Base-by-base conservation (phyloP, 2,329 filamentous ascomycete genomes). In the Apiospora phragmitis region DNA sequence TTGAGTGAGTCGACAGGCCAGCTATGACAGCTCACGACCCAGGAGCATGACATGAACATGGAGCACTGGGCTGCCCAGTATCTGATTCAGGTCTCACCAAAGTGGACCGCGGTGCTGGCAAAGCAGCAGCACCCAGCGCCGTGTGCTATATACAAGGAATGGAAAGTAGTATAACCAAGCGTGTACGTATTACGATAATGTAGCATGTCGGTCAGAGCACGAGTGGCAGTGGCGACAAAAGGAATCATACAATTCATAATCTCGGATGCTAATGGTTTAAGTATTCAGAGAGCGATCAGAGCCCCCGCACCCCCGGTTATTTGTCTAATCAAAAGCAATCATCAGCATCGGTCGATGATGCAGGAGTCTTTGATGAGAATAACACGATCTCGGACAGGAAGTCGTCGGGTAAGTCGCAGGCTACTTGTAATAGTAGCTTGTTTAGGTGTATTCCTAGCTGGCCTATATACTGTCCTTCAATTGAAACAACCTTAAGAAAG, bases 401-500 rank as follows among this genome's bases (percentile, higher is more conserved):
- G 49, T 35, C 16, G 51, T 59, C 51, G 51, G 29, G 51, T 35
- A 35, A 59, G 35, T 59, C 8, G 18, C 29, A 18, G 51, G 29
- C 29, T 18, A 59, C 16, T 59, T 59, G 51, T 59, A 35, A 35
- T 16, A 59, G 29, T 59, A 59, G 51, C 8, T 6, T 12, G 47
- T 9, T 29, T 6, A 16, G 47, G 5, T 26, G 24, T 29, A 51
- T 14, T 51, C 47, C 29, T 29, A 51, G 47, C 7, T 49, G n/a
- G n/a, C 47, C 18, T 21, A n/a, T n/a, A n/a, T n/a, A 49, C 47
- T 49, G 26, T 43, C 47, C 9, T 21, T 32, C 8, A 12, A 55
- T 51, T 32, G 49, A 62, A 62, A 62, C 55, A 62, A 38, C n/a
- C n/a, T n/a, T n/a, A 62, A 24, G 55, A 62, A 38, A 62, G 55